Evolutionary conservation across 1,284 basidiomycete genomes (phyloP), one percentile per base, ranked within the genome.

Genomic region (Melampsora americana): DNA sequence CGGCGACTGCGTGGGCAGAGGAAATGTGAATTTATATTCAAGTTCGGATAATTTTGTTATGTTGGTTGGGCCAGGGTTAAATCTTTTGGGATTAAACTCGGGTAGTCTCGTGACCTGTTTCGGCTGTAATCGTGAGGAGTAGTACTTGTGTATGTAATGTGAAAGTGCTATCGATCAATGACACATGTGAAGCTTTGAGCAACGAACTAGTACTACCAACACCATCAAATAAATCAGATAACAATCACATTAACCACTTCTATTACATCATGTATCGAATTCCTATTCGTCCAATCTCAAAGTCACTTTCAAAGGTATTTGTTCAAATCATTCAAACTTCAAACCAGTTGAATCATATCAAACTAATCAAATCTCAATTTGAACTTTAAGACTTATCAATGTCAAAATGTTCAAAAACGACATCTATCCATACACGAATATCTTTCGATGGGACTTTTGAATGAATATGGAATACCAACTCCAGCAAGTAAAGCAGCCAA

Each of bases 341-440:
- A 35, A 35, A 35, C 9, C 9, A 9, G 9, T 35, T 35, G 35
- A 35, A 4, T 35, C 9, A 35, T 35, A 35, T 35, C 3, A 4
- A 35, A 35, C 35, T 35, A 3, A 35, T 35, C 9, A 35, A 53
- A n/a, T n/a, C 18, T 14, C 7, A 18, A 53, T 53, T 53, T 14
- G 7, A 26, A 14, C 50, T 26, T 53, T 6, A 6, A 53, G 50
- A 14, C 50, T 26, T 53, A 20, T 14, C 50, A 53, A 12, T 53
- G 65, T 35, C 60, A 64, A 4, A 44, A 46, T 28, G 28, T 65
- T 44, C 93, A 95, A 88, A 92, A 87, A 86, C 92, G 95, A 81
- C 92, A 90, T 85, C 89, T 99, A 81, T 96, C 93, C 65, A 95
- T 99, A 82, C 95, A 99, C 86, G 95, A 99, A 86, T 93, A 98